Evolutionary conservation across 23 red algal genomes (phyloP).

Genomic region (Gracilaria gracilis): DNA sequence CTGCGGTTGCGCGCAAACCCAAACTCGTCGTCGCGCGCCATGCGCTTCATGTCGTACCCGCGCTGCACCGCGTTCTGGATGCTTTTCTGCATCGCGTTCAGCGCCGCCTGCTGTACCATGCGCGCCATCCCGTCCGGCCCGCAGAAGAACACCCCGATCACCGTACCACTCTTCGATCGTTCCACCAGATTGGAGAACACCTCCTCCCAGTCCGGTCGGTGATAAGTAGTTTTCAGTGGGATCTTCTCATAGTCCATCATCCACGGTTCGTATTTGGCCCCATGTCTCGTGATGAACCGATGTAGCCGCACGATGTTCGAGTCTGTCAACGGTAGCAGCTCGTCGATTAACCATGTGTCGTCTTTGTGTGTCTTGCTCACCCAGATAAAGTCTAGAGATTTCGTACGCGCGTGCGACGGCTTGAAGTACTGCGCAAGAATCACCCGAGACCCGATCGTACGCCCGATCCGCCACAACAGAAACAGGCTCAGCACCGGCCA

Average conservation of each 20-base stretch:
- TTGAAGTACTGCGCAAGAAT: slow-evolving; percentile 76
- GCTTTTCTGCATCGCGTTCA: slow-evolving; percentile 77
- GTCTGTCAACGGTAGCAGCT: slow-evolving; percentile 72
- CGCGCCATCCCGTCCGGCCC: slow-evolving; percentile 76
- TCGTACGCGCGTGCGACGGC: slow-evolving; percentile 67
- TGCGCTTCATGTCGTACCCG: slow-evolving; percentile 50
- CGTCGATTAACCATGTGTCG: slow-evolving; percentile 79
- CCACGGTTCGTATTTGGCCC: slow-evolving; percentile 72
- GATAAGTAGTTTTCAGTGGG: slow-evolving; percentile 75
- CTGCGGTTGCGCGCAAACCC: slow-evolving; percentile 24
- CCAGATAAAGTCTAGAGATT: slow-evolving; percentile 87
- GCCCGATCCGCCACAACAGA: slow-evolving; percentile 70
- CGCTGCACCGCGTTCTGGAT: slow-evolving; percentile 60
- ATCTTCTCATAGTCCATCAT: slow-evolving; percentile 74
- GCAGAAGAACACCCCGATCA: slow-evolving; percentile 84
- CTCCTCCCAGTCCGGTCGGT: slow-evolving; percentile 77
- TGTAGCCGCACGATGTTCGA: slow-evolving; percentile 80
- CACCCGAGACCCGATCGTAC: slow-evolving; percentile 76
- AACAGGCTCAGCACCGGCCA: slow-evolving; percentile 73
- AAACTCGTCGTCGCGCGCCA: slow-evolving; percentile 1
- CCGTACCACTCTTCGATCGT: slow-evolving; percentile 69
- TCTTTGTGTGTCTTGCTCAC: slow-evolving; percentile 67
- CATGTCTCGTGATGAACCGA: slow-evolving; percentile 75
- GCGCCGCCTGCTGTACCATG: slow-evolving; percentile 70
- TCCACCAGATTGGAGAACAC: slow-evolving; percentile 70